Percentiles rank a stretch among this genome's conserved stretches.
These are phyloP conservation scores for Lentinula guzmanii DNA, from an alignment of 768 basidiomycete genomes.

Conservation along the genomic window DNA sequence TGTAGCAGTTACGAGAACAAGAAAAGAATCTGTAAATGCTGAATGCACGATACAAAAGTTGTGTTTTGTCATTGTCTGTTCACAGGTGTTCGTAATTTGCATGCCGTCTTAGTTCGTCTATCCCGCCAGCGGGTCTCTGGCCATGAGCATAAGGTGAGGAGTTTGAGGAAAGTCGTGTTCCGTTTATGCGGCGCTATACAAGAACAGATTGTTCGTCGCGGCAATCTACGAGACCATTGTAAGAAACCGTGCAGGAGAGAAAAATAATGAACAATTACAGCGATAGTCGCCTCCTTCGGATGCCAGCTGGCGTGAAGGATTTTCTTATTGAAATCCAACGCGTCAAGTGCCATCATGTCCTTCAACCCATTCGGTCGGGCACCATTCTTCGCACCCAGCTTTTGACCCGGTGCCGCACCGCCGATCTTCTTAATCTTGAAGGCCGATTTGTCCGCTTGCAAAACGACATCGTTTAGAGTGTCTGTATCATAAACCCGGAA, in stretches of 20 bases:
- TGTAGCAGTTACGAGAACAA: neutral
- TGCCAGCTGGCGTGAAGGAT: constrained; percentile 97
- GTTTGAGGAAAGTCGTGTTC: constrained; percentile 7
- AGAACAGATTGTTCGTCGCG: constrained; percentile 93
- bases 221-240: constrained; percentile 59
- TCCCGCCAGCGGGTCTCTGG: constrained; percentile 9
- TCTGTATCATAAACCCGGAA: constrained; percentile 99
- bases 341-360: constrained; percentile 83
- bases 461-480: constrained; percentile 78
- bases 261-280: constrained; percentile 38
- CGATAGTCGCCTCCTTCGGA: constrained; percentile 96
- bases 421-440: constrained; percentile 99
- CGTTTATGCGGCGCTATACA: constrained; percentile 66
- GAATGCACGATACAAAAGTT: constrained; percentile 1
- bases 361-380: constrained; percentile 63
- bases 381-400: constrained; percentile 70
- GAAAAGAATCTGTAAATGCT: neutral
- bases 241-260: neutral
- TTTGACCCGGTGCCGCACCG: constrained; percentile 69
- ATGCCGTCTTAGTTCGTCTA: constrained; percentile 6
- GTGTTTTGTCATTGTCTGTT: constrained; percentile 1
- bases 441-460: constrained; percentile 98
- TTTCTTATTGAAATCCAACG: constrained; percentile 95
- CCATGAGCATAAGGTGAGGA: constrained; percentile 4
- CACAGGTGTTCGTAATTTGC: constrained; percentile 1